phyloP scores from a whole-genome alignment of 768 basidiomycete genomes.

The Boletus insuetus region DNA sequence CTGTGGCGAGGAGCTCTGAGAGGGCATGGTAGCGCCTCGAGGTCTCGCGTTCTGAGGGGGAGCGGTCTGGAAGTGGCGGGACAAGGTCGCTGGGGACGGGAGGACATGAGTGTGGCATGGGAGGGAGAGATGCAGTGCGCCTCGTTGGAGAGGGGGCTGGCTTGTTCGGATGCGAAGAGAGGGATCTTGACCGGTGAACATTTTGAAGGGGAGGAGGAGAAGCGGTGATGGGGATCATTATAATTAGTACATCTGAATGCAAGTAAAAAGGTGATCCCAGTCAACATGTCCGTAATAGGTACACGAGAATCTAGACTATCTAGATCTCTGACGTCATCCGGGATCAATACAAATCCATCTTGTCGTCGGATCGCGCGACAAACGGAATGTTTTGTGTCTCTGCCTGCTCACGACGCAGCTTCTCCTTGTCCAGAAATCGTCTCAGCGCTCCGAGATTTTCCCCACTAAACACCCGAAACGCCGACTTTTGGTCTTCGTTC shows the following conservation, averaged over 20 bases:
- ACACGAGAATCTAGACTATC: not conserved
- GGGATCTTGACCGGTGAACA: not conserved
- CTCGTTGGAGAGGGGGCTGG: not conserved
- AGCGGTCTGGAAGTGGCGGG: not conserved
- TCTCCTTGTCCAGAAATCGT: slow-evolving; percentile 71
- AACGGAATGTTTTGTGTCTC: slow-evolving; percentile 63
- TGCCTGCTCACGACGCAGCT: slow-evolving; percentile 50
- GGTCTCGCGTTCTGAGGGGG: not conserved
- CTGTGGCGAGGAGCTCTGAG: slow-evolving; percentile 81
- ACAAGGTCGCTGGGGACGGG: not conserved
- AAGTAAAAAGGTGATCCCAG: not conserved
- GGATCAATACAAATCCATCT: slow-evolving; percentile 53
- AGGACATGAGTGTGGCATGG: not conserved
- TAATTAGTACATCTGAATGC: not conserved
- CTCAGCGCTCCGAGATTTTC: slow-evolving; percentile 61
- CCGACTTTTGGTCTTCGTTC: slow-evolving; percentile 61
- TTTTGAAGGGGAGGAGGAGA: not conserved
- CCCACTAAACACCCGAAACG: slow-evolving; percentile 80
- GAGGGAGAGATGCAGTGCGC: not conserved
- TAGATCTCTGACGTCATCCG: slow-evolving; percentile 4
- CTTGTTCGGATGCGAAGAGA: not conserved
- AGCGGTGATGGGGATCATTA: not conserved
- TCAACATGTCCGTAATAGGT: not conserved
- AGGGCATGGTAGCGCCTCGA: slow-evolving; percentile 63
- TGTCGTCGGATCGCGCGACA: slow-evolving; percentile 59